Conservation (phyloP, 371 early-diverging fungal species). For the Mucor piriformis region DNA sequence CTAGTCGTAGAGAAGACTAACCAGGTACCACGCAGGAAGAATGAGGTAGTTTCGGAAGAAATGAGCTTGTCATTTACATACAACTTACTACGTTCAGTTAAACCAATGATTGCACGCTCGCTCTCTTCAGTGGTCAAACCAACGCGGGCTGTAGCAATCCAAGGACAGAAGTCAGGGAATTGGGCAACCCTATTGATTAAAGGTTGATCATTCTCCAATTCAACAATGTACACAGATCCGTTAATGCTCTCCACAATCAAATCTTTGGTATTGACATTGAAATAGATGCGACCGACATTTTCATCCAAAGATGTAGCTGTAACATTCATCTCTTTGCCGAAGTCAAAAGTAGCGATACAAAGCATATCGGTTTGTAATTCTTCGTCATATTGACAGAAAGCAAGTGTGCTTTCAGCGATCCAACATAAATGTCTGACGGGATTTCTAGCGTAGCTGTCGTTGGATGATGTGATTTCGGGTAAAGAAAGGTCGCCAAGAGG, state of each 20-base stretch:
- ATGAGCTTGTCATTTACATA: slow-evolving; percentile 73
- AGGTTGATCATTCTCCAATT: slow-evolving; percentile 6
- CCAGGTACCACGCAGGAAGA: slow-evolving; percentile 81
- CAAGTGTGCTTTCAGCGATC: slow-evolving; percentile 32
- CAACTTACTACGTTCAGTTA: slow-evolving; percentile 81
- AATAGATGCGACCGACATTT: slow-evolving; percentile 31
- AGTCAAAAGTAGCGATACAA: slow-evolving; percentile 22
- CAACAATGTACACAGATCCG: slow-evolving; percentile 51
- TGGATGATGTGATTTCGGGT: slow-evolving; percentile 6
- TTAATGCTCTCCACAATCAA: slow-evolving; percentile 50
- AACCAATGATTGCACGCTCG: slow-evolving; percentile 66
- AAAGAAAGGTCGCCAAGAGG: slow-evolving; percentile 16
- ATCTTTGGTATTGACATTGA: slow-evolving; percentile 32
- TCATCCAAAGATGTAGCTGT: slow-evolving; percentile 21
- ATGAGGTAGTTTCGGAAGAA: slow-evolving; percentile 83
- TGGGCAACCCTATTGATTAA: slow-evolving; percentile 6
- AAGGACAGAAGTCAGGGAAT: slow-evolving; percentile 67
- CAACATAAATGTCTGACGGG: slow-evolving; percentile 41
- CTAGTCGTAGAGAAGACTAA: slow-evolving; percentile 84
- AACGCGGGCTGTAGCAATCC: slow-evolving; percentile 66
- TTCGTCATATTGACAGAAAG: slow-evolving; percentile 38
- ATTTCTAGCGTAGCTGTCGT: slow-evolving; percentile 12
- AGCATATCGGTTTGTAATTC: slow-evolving; percentile 28
- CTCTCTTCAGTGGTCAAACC: slow-evolving; percentile 33
- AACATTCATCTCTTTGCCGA: slow-evolving; percentile 3